Evolutionary conservation across 1,284 basidiomycete species (phyloP), one percentile per base, ranked within the genome.

Genomic region (Sanghuangporus weigelae): DNA sequence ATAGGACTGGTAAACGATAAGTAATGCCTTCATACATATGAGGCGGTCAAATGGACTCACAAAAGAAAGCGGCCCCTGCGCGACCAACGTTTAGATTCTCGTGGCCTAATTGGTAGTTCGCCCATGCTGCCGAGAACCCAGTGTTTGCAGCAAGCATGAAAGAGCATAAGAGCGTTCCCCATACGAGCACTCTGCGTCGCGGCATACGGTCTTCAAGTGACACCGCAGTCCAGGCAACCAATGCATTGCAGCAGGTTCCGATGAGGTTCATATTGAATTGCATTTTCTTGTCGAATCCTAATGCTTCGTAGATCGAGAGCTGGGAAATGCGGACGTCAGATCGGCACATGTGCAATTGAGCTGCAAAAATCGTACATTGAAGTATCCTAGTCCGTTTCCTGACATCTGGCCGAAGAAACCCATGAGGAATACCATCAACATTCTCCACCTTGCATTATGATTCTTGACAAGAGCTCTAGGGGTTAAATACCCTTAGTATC

Each of bases 261-360:
- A 73, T 71, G 56, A 78, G 68, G 67, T 77, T 77, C 70, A 76
- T 75, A 39, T 71, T 74, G 64, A 77, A 76, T 62, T 76, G 74
- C 72, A 69, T 69, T 64, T 69, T 58, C 58, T 50, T 62, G 56
- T 56, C 48, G 48, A 62, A 64, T 2, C 65, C 63, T 16, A 66
- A 35, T 4, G 60, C 57, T 23, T 64, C 38, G 48, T 66, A 66
- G 7, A 65, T 69, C 48, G 62, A 49, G n/a, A 66, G 19, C 31
- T 74, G 16, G 2, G 6, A 46, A n/a, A 46, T 11, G 26, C 26
- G 40, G n/a, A 42, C 7, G 40, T 42, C n/a, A 42, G 2, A 2
- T 42, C n/a, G 40, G 40, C 11, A 42, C 40, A 12, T n/a, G 40
- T n/a, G n/a, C 12, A 12, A 7, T 23, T 53, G 31, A 4, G 11